Conservation (phyloP, 2,329 filamentous ascomycete species). For the Xylariomycetidae sp. region DNA sequence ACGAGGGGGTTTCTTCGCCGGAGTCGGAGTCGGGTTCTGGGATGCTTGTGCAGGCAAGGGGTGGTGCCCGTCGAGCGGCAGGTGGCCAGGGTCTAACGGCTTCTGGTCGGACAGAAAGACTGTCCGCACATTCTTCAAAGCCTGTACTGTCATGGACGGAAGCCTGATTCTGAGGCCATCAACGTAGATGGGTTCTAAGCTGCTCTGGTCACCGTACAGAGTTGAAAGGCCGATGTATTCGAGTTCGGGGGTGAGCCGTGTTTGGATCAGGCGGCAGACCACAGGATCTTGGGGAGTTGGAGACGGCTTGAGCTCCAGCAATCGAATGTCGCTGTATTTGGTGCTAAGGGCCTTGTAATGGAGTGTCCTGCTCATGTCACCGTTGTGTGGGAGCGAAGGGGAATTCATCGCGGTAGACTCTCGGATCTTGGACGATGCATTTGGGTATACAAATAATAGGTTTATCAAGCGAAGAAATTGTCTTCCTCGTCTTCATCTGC, state of each 20-base stretch:
- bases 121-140: conserved; percentile 27
- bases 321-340: conserved; percentile 24
- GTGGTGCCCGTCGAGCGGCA: too few species aligned
- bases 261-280: conserved; percentile 29
- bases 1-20: conserved; percentile 1
- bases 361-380: too few species aligned
- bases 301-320: conserved; percentile 28
- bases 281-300: conserved; percentile 23
- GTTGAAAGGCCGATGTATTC: conserved; percentile 11
- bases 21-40: background rate
- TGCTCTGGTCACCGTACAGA: conserved; percentile 9
- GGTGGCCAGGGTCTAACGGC: too few species aligned
- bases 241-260: conserved; percentile 15
- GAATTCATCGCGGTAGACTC: too few species aligned
- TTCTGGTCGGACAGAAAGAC: conserved; percentile 25
- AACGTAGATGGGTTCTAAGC: conserved; percentile 25
- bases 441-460: too few species aligned
- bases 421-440: too few species aligned
- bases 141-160: conserved; percentile 24
- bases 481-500: too few species aligned
- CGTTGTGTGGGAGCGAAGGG: too few species aligned
- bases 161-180: conserved; percentile 22
- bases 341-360: conserved; percentile 16
- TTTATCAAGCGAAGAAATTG: too few species aligned
- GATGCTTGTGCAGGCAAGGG: too few species aligned